Evolutionary conservation across 345 rosid genomes (phyloP), one percentile per base, ranked within the genome.

Genomic region (Citropsis articulata): DNA sequence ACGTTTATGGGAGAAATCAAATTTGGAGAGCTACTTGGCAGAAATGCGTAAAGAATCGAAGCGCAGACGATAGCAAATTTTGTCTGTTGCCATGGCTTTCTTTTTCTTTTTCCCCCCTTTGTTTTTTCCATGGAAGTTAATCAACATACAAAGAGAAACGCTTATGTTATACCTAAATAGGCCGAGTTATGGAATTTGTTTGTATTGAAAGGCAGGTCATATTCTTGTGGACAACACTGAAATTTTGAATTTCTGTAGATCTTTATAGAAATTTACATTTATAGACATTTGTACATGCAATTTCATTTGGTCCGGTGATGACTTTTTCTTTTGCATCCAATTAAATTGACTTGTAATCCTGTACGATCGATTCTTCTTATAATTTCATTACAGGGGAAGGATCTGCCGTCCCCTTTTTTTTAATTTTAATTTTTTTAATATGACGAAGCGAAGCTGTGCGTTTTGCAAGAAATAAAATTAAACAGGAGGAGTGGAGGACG

Each of bases 11-110:
- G 89, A 88, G 77, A 92, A 88, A 86, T 79, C 89, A 35, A 92
- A 96, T 86, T 86, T 90, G 70, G 95, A 92, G 75, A 85, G 78
- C 76, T 96, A 96, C 89, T 66, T 84, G 66, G 84, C 90, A 21
- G 98, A 92, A 68, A 85, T 87, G 89, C 94, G 97, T 27, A 94
- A 89, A 82, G 99, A 91, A 48, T 88, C 92, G 1, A 96, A 92
- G 85, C 92, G 98, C 78, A 88, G 97, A 85, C 87, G 99, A 89
- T 96, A 88, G 84, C 57, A 31, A 27, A 28, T 38, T 81, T 77
- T 80, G 6, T 62, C 8, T 31, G 40, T 55, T 79, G 83, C 42
- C 72, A 33, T 60, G 0, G 50, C 0, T 42, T 42, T 10, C 10
- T 40, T 40, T 40, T 42, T 2, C 0, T 1, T 40, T 40, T 42